Evolutionary conservation across 352 stramenopile species (phyloP).

Genomic region (Globisporangium camurandrum): DNA sequence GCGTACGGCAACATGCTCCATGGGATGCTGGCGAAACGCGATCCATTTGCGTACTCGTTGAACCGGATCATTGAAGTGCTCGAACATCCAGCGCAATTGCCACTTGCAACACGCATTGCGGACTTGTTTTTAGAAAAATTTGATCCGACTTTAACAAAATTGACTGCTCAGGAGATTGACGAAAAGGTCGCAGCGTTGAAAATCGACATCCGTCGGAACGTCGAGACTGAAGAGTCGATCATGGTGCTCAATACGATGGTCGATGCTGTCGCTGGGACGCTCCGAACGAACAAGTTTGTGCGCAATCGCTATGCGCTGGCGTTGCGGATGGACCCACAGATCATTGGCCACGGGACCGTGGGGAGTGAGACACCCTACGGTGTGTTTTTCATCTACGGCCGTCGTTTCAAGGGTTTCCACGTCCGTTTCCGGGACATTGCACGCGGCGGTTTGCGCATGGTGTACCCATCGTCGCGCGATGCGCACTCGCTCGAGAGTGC

Average conservation of each 20-base stretch:
- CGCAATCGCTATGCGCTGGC: constrained; percentile 76
- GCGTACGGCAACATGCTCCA: constrained; percentile 94
- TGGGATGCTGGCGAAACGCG: constrained; percentile 90
- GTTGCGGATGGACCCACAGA: constrained; percentile 64
- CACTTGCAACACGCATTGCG: constrained; percentile 87
- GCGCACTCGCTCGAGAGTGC: constrained; percentile 56
- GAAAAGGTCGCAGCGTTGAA: constrained; percentile 43
- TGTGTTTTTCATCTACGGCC: constrained; percentile 95
- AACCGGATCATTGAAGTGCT: constrained; percentile 92
- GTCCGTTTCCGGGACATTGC: constrained; percentile 81
- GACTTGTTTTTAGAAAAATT: constrained; percentile 93
- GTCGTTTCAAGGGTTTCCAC: constrained; percentile 92
- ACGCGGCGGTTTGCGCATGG: constrained; percentile 66
- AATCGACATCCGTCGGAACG: constrained; percentile 67
- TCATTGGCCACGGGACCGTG: constrained; percentile 78
- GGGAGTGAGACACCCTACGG: constrained; percentile 91
- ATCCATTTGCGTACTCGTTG: constrained; percentile 92
- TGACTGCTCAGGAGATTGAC: constrained; percentile 42
- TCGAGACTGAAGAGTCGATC: constrained; percentile 67
- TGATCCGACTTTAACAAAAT: constrained; percentile 37
- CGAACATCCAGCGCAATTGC: constrained; percentile 86
- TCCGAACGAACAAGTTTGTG: constrained; percentile 81
- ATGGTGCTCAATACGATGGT: constrained; percentile 71
- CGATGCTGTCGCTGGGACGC: constrained; percentile 61
- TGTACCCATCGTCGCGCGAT: constrained; percentile 62